Evolutionary conservation across 1,139 yeast genomes (phyloP), one percentile per base, ranked within the genome.

Genomic region (Pichia sp.): DNA sequence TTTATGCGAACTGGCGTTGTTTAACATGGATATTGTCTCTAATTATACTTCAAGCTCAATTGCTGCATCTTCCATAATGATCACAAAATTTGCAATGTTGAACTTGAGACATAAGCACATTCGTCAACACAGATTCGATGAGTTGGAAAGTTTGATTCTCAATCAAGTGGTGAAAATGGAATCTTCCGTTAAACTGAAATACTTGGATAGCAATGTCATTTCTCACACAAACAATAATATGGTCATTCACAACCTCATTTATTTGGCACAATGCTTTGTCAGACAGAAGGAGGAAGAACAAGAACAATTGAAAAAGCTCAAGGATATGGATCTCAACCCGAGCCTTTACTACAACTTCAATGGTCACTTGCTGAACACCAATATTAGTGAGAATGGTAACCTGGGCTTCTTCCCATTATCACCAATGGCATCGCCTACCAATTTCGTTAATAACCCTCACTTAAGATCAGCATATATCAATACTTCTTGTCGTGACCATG

Each of bases 1-100:
- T 58, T 56, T 79, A 31, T 77, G 86, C 50, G 86, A 79, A 52
- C 60, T 79, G 47, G 67, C 77, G 38, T 77, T 75, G 46, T 78
- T 79, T 56, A 74, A 77, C 52, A 72, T 77, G 33, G 69, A 69
- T 42, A 62, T 78, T 38, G 72, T 76, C 44, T 72, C 74, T 52
- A 68, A 67, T 47, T 72, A 69, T 53, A 62, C 74, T 18, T 60
- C 75, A 16, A 70, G 77, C 23, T 71, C 75, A 43, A 67, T 78
- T 42, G 77, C 81, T 11, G 61, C 74, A 49, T 73, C 78, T 21
- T 64, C 79, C 10, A 44, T 55, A 16, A 34, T 51, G 36, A 41
- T 55, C 10, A 48, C 56, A 10, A 47, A 50, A 29, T 40, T 39
- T 24, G 55, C 57, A 15, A 41, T 52, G 37, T 35, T 48, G 11